Percentiles rank a stretch among this genome's conserved stretches.
Conservation (phyloP, 345 rosid genomes). For the Triadica sebifera region DNA sequence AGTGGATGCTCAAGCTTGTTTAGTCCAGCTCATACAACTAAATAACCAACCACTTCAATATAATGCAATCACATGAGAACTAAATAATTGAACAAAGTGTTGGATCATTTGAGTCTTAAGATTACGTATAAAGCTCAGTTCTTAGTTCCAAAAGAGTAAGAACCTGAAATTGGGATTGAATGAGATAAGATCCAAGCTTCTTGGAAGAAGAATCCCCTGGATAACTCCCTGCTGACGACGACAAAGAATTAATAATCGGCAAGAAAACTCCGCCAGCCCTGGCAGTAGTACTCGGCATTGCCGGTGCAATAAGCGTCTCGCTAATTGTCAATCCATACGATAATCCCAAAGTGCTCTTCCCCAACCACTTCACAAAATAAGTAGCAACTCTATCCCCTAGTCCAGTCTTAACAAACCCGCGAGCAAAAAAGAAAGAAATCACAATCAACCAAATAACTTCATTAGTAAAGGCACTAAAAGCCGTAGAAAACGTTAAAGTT, state of each 20-base stretch:
- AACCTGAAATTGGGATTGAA: conserved; percentile 91
- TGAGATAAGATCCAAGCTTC: conserved; percentile 78
- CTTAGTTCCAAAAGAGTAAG: neutral
- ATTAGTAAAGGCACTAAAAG: conserved; percentile 82
- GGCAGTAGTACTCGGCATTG: conserved; percentile 97
- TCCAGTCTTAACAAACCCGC: conserved; percentile 94
- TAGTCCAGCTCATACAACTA: neutral
- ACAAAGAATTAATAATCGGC: conserved; percentile 81
- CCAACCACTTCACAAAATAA: conserved; percentile 89
- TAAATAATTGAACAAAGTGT: neutral
- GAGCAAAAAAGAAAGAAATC: conserved; percentile 97
- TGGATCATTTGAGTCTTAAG: neutral
- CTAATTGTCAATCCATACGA: conserved; percentile 85
- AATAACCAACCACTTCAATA: neutral
- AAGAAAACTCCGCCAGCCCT: conserved; percentile 94
- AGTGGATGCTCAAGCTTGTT: neutral
- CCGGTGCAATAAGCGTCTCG: conserved; percentile 90
- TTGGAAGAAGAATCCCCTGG: conserved; percentile 70
- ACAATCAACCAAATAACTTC: conserved; percentile 96
- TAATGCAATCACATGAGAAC: neutral
- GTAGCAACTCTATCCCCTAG: conserved; percentile 93
- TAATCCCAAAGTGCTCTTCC: conserved; percentile 85
- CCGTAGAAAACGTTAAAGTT: conserved; percentile 69
- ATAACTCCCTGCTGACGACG: conserved; percentile 74
- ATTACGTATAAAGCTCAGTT: neutral